phyloP scores from a whole-genome alignment of 2,329 filamentous ascomycete genomes.

The Alternaria sp. region DNA sequence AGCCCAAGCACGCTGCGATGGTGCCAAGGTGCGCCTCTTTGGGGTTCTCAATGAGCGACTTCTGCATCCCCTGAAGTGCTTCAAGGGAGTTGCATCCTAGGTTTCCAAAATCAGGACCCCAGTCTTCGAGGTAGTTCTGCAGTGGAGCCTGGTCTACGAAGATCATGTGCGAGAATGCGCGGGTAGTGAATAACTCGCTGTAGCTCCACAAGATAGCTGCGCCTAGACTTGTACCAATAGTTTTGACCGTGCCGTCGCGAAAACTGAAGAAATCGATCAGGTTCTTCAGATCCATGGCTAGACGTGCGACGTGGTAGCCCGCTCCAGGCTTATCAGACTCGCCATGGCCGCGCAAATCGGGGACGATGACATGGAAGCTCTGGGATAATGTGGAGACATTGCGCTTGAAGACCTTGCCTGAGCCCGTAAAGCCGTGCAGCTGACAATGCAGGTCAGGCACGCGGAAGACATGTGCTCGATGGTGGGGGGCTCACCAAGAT shows the following conservation, averaged over 20 bases:
- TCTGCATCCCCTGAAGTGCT: conserved; percentile 26
- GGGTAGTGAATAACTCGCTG: conserved; percentile 35
- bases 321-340: conserved; percentile 32
- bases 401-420: conserved; percentile 29
- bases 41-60: conserved; percentile 20
- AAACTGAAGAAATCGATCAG: conserved; percentile 31
- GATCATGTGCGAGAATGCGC: conserved; percentile 30
- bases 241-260: conserved; percentile 12
- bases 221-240: conserved; percentile 33
- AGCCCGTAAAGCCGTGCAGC: conserved; percentile 42
- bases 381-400: conserved; percentile 22
- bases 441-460: conserved; percentile 4
- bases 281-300: conserved; percentile 38
- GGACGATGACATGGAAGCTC: conserved; percentile 23
- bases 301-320: conserved; percentile 39
- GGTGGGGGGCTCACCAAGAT: conserved; percentile 20
- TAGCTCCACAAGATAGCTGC: conserved; percentile 38
- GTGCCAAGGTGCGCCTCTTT: conserved; percentile 29
- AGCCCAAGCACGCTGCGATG: conserved; percentile 35
- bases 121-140: conserved; percentile 36
- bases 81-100: conserved; percentile 29
- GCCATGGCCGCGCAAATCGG: conserved; percentile 39
- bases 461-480: not conserved
- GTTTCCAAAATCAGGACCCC: conserved; percentile 33
- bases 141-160: conserved; percentile 42